phyloP scores from a whole-genome alignment of 2,329 filamentous ascomycete species.

The Nemania sp. region DNA sequence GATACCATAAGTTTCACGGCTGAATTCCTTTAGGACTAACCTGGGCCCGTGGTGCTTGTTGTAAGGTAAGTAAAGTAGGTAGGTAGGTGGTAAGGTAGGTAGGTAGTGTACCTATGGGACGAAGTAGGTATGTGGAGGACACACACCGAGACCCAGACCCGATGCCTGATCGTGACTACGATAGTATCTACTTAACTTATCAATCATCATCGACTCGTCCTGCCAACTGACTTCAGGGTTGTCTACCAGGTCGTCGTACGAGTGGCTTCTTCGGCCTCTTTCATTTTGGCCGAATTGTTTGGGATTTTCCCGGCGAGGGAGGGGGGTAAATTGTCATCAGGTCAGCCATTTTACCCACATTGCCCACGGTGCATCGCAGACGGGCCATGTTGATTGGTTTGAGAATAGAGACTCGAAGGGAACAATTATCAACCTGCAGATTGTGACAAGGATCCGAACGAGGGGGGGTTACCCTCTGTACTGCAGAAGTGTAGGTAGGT shows the following conservation, averaged over 20 bases:
- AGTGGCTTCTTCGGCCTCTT: conserved; percentile 29
- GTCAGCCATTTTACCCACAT: conserved; percentile 38
- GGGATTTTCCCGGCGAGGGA: conserved; percentile 23
- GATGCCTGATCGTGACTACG: no score
- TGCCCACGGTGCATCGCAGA: background rate
- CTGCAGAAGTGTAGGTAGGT: background rate
- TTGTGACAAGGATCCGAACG: conserved; percentile 14
- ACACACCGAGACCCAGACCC: no score
- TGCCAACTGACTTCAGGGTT: no score
- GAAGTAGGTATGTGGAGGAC: no score
- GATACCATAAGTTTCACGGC: background rate
- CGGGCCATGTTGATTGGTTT: conserved; percentile 34
- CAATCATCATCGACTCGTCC: no score
- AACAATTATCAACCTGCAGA: conserved; percentile 15
- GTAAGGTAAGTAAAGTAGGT: no score
- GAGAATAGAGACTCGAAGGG: conserved; percentile 7
- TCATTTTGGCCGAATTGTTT: conserved; percentile 29
- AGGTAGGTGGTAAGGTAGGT: no score
- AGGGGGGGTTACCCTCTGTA: background rate
- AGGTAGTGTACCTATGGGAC: no score
- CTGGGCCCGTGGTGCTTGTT: no score
- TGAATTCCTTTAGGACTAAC: background rate
- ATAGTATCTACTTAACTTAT: no score
- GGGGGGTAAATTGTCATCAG: conserved; percentile 25
- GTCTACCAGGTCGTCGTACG: conserved; percentile 15